Conservation (phyloP, 257 asterid species). For the Parsonsia alboflavescens region DNA sequence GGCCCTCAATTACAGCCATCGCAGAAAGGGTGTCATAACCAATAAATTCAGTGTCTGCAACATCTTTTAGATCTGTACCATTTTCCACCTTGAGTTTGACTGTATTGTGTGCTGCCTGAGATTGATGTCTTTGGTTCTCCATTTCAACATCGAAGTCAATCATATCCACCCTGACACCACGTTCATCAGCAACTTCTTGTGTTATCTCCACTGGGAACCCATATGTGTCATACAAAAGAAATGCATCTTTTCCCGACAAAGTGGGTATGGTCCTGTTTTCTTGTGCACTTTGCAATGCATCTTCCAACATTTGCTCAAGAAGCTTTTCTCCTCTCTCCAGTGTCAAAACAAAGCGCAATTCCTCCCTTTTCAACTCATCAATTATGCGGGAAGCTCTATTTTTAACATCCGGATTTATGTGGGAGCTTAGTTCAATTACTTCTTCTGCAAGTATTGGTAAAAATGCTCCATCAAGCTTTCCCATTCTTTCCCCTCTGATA, state of each 20-base stretch:
- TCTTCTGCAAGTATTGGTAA: conserved; percentile 70
- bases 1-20: conserved; percentile 71
- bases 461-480: conserved; percentile 70
- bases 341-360: conserved; percentile 74
- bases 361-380: conserved; percentile 78
- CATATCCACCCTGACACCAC: conserved; percentile 73
- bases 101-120: conserved; percentile 92
- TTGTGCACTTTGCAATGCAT: conserved; percentile 45
- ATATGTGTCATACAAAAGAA: conserved; percentile 80
- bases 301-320: conserved; percentile 64
- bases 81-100: conserved; percentile 74
- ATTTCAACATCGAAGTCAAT: conserved; percentile 64
- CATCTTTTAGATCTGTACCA: conserved; percentile 56
- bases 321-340: conserved; percentile 95
- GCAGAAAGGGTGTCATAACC: conserved; percentile 65
- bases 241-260: conserved; percentile 77
- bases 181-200: conserved; percentile 80
- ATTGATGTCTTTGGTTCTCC: conserved; percentile 88
- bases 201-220: conserved; percentile 97
- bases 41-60: conserved; percentile 76
- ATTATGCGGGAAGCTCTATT: conserved; percentile 55
- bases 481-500: conserved; percentile 67
- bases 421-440: conserved; percentile 62
- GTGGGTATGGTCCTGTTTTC: conserved; percentile 45
- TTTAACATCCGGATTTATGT: conserved; percentile 67